A percentile compares a stretch with the other conserved stretches of the same genome.
Evolutionary conservation across 1,284 basidiomycete species (phyloP).

Genomic region (Stygiomarasmius scandens): DNA sequence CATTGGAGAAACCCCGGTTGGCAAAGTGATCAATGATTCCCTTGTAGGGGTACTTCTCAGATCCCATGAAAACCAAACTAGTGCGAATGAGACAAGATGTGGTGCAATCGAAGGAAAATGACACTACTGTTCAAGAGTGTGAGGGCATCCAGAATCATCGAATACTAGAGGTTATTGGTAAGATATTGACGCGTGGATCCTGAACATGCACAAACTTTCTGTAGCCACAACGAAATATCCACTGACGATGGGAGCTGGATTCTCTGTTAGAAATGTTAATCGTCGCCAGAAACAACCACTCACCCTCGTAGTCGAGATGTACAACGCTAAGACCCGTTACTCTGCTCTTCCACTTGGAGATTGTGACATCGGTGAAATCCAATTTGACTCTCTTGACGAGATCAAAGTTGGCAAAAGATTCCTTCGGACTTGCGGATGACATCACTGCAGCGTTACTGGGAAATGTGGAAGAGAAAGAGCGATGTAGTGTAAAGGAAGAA

Average conservation of each 20-base stretch:
- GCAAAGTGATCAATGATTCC: conserved; percentile 97
- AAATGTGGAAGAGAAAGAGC: conserved; percentile 19
- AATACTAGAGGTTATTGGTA: conserved; percentile 60
- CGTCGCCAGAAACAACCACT: conserved; percentile 3
- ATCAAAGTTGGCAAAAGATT: conserved; percentile 76
- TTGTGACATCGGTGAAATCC: conserved; percentile 73
- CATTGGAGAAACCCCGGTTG: conserved; percentile 93
- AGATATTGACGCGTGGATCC: conserved; percentile 4
- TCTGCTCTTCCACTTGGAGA: conserved; percentile 87
- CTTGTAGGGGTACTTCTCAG: conserved; percentile 94
- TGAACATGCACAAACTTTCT: conserved; percentile 69
- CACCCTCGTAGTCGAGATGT: conserved; percentile 84
- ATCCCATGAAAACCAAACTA: conserved; percentile 92
- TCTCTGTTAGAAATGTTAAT: conserved; percentile 11
- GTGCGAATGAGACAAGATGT: conserved; percentile 27
- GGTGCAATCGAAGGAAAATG: not conserved
- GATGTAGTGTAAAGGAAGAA: conserved; percentile 4
- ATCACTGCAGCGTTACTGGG: conserved; percentile 19
- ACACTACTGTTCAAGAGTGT: conserved; percentile 87
- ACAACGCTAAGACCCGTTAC: conserved; percentile 78
- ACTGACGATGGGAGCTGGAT: conserved; percentile 82
- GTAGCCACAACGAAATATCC: conserved; percentile 93
- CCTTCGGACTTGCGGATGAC: conserved; percentile 18
- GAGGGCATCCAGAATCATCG: conserved; percentile 90
- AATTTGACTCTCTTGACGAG: conserved; percentile 73